Conservation (phyloP, 345 rosid genomes). For the Rhizophora apiculata region DNA sequence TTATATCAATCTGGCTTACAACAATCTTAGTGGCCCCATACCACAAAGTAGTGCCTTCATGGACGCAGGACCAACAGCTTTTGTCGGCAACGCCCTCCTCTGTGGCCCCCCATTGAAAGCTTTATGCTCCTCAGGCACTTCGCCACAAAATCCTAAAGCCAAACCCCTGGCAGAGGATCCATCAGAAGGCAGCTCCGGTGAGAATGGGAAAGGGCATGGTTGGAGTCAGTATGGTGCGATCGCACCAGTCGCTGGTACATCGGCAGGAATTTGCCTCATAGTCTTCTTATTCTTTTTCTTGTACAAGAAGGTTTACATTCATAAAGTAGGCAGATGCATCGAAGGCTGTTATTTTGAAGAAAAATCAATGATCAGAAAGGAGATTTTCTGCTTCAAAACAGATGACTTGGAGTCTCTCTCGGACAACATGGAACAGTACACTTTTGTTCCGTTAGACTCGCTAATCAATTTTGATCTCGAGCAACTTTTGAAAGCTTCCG, state of each 20-base stretch:
- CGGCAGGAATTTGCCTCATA: constrained; percentile 7
- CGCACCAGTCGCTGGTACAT: constrained; percentile 6
- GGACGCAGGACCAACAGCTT: constrained; percentile 28
- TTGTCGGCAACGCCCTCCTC: constrained; percentile 23
- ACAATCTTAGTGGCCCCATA: constrained; percentile 26
- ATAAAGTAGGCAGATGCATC: not conserved
- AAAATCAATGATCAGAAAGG: constrained; percentile 18
- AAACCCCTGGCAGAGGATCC: constrained; percentile 10
- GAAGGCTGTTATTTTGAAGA: constrained; percentile 7
- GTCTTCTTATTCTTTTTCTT: constrained; percentile 10
- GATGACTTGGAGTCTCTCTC: constrained; percentile 29
- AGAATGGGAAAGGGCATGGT: not conserved
- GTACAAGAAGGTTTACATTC: constrained; percentile 12
- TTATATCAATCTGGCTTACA: constrained; percentile 26
- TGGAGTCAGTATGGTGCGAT: not conserved
- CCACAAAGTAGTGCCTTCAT: constrained; percentile 23
- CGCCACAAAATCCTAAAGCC: not conserved
- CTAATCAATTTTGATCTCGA: constrained; percentile 18
- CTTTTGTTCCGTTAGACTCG: constrained; percentile 15
- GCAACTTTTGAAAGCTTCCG: constrained; percentile 31
- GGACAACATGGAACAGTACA: constrained; percentile 27
- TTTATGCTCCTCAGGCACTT: constrained; percentile 1
- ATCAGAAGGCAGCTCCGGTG: not conserved
- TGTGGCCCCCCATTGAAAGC: constrained; percentile 28
- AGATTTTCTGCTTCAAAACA: constrained; percentile 33